Conservation (phyloP, 2,329 filamentous ascomycete genomes). For the Madurella mycetomatis region DNA sequence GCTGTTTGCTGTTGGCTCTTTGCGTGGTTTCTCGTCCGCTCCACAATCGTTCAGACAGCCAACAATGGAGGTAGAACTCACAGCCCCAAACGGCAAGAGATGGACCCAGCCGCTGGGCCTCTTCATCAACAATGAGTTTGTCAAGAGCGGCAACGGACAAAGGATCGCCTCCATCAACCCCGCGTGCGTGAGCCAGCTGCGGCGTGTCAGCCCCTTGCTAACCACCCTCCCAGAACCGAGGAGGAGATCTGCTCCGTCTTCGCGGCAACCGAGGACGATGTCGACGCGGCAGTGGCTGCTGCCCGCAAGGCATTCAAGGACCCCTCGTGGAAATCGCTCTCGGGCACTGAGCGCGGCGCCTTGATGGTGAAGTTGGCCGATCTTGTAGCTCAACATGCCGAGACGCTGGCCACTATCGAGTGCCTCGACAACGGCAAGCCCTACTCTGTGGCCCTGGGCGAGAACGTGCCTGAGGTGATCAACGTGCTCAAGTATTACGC, state of each 20-base stretch:
- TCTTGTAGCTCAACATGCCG: constrained; percentile 60
- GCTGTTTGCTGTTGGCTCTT: background rate
- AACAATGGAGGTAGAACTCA: constrained; percentile 53
- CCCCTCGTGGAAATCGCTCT: constrained; percentile 62
- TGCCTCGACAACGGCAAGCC: constrained; percentile 81
- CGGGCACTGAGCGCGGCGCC: constrained; percentile 62
- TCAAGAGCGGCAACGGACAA: constrained; percentile 59
- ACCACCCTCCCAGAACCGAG: constrained; percentile 43
- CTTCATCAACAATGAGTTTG: constrained; percentile 80
- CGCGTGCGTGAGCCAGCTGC: constrained; percentile 43
- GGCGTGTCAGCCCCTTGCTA: background rate
- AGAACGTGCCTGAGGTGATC: constrained; percentile 52
- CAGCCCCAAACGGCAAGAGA: constrained; percentile 68
- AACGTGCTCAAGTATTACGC: constrained; percentile 67
- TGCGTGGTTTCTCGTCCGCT: constrained; percentile 17
- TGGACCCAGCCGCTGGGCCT: constrained; percentile 72
- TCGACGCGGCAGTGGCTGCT: constrained; percentile 65
- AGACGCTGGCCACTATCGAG: constrained; percentile 51
- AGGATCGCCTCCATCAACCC: constrained; percentile 67
- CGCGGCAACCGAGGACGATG: constrained; percentile 61
- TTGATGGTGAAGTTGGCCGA: constrained; percentile 67
- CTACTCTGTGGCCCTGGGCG: constrained; percentile 59
- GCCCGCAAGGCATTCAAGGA: constrained; percentile 65
- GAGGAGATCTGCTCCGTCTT: constrained; percentile 66
- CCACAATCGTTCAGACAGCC: constrained; percentile 7